Evolutionary conservation across 2,329 filamentous ascomycete genomes (phyloP).

Genomic region (Arthroderma sp.): DNA sequence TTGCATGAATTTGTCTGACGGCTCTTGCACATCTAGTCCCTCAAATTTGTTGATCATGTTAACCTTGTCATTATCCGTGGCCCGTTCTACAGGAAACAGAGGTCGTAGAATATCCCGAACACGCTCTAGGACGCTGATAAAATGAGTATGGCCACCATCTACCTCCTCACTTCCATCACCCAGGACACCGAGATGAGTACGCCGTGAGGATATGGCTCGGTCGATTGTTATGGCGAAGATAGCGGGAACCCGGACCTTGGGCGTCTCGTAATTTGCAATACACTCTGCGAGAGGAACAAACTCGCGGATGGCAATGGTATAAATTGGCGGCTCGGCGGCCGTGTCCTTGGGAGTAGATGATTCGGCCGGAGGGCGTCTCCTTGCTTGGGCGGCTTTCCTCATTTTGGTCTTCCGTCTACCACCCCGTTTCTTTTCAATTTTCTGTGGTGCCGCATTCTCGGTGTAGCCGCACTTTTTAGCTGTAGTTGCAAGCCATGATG

Average conservation of each 20-base stretch:
- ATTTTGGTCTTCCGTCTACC: not conserved
- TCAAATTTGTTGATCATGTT: constrained; percentile 25
- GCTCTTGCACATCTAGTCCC: constrained; percentile 28
- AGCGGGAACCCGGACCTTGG: constrained; percentile 7
- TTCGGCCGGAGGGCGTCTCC: not conserved
- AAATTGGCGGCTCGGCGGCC: not conserved
- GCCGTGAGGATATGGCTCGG: constrained; percentile 10
- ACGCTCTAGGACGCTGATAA: constrained; percentile 10
- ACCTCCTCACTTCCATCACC: constrained; percentile 3
- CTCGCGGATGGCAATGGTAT: constrained; percentile 12
- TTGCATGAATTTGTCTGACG: constrained; percentile 28
- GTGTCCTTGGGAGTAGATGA: not conserved
- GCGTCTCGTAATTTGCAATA: constrained; percentile 8
- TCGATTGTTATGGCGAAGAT: constrained; percentile 6
- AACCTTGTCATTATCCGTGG: not conserved
- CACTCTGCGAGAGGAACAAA: constrained; percentile 11
- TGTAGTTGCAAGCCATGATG: constrained; percentile 21
- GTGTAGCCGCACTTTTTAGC: constrained; percentile 18
- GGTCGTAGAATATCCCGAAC: constrained; percentile 9
- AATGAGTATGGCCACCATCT: constrained; percentile 13
- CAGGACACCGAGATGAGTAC: not conserved
- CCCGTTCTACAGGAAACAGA: not conserved
- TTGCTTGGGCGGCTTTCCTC: not conserved
- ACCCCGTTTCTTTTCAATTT: not conserved
- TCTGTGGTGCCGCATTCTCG: constrained; percentile 5